Evolutionary conservation across 305 asterid species (phyloP).

Genomic region (Fraxinus nigra): DNA sequence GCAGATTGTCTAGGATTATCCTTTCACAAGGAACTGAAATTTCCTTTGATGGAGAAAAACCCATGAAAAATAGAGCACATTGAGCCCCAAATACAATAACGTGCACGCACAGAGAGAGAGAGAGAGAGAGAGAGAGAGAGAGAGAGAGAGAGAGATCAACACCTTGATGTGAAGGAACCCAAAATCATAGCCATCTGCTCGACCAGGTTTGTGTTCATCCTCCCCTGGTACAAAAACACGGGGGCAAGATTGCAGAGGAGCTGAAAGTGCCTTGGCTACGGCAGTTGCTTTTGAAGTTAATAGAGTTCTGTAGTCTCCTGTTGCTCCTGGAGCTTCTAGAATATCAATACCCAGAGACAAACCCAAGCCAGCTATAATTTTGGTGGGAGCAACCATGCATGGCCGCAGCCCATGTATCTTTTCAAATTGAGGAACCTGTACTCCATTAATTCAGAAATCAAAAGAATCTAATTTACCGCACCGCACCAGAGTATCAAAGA

Average conservation of each 20-base stretch:
- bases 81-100: neutral
- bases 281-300: constrained; percentile 90
- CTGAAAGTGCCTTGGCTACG: constrained; percentile 73
- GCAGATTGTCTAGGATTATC: neutral
- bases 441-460: constrained; percentile 1
- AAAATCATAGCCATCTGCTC: constrained; percentile 71
- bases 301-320: constrained; percentile 88
- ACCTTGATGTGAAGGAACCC: constrained; percentile 97
- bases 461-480: neutral
- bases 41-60: neutral
- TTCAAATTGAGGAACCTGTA: constrained; percentile 77
- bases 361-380: constrained; percentile 94
- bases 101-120: neutral
- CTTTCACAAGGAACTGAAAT: neutral
- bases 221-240: constrained; percentile 89
- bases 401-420: constrained; percentile 69
- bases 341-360: constrained; percentile 92
- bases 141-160: neutral
- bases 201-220: constrained; percentile 79
- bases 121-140: neutral
- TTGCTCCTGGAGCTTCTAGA: constrained; percentile 94
- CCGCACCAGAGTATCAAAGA: too few relatives aligned
- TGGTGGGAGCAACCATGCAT: constrained; percentile 97
- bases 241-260: constrained; percentile 61
- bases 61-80: neutral